Conservation (phyloP, 2,329 filamentous ascomycete species). For the Coniosporium tulheliwenetii region DNA sequence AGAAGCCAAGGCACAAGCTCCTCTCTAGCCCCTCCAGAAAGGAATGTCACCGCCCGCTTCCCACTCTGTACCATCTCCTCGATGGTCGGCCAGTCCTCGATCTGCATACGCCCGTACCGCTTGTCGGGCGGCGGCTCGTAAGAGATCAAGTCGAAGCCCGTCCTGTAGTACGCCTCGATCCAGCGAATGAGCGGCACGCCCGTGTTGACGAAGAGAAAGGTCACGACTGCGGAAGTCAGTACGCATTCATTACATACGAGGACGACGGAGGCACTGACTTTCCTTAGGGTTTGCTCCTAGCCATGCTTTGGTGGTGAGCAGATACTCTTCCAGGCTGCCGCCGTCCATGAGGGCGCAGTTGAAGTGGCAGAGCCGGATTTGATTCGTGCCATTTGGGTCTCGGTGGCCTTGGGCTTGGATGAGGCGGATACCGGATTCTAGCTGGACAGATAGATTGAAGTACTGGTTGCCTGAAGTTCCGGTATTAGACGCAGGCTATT, state of each 20-base stretch:
- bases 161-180: not conserved
- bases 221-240: constrained; percentile 5
- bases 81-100: constrained; percentile 52
- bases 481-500: no score
- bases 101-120: not conserved
- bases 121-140: not conserved
- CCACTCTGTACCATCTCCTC: constrained; percentile 47
- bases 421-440: constrained; percentile 20
- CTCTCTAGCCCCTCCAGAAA: constrained; percentile 35
- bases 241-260: not conserved
- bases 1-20: constrained; percentile 40
- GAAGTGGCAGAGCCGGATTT: constrained; percentile 12
- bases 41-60: constrained; percentile 53
- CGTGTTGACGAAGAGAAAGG: constrained; percentile 23
- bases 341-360: constrained; percentile 13
- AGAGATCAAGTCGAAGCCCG: constrained; percentile 1
- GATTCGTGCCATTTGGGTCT: constrained; percentile 6
- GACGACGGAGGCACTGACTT: not conserved
- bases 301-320: constrained; percentile 6
- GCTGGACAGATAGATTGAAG: constrained; percentile 51
- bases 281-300: constrained; percentile 10
- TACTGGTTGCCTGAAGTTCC: constrained; percentile 10
- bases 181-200: constrained; percentile 21
- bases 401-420: constrained; percentile 11
- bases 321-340: constrained; percentile 8